These are phyloP conservation scores for Pestalotiopsis sp. DNA, from an alignment of 2,329 filamentous ascomycete genomes.

Conservation along the genomic window DNA sequence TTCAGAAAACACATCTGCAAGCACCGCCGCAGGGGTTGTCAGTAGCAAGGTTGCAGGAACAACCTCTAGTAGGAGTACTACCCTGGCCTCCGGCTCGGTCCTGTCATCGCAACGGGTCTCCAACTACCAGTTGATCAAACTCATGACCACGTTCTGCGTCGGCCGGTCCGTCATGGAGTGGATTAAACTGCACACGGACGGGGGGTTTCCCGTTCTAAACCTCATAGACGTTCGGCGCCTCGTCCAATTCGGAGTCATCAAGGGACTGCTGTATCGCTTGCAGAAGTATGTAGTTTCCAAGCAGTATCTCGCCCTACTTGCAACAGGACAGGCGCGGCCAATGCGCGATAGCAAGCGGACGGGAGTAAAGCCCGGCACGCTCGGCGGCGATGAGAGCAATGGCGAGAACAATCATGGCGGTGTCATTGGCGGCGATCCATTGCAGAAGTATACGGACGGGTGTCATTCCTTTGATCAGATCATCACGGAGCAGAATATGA, in stretches of 20 bases:
- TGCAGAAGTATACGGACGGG: slow-evolving; percentile 74
- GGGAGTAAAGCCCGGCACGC: neutral
- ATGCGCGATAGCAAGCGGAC: slow-evolving; percentile 16
- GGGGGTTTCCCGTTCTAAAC: slow-evolving; percentile 65
- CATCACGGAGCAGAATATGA: slow-evolving; percentile 73
- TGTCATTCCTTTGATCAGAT: slow-evolving; percentile 81
- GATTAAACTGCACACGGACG: slow-evolving; percentile 74
- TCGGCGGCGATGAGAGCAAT: neutral
- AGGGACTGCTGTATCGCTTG: slow-evolving; percentile 89
- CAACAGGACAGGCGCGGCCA: slow-evolving; percentile 53
- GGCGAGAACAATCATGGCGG: slow-evolving; percentile 31
- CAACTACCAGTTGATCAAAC: slow-evolving; percentile 72
- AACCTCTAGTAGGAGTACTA: neutral
- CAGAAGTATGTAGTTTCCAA: slow-evolving; percentile 85
- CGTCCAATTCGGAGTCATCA: slow-evolving; percentile 95
- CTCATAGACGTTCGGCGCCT: slow-evolving; percentile 88
- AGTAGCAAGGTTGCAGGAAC: slow-evolving; percentile 32
- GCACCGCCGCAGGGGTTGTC: neutral
- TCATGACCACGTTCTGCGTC: slow-evolving; percentile 84
- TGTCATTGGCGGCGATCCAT: slow-evolving; percentile 39
- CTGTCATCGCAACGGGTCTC: slow-evolving; percentile 39
- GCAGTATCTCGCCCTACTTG: slow-evolving; percentile 60
- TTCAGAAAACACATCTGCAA: slow-evolving; percentile 7
- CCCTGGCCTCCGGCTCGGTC: slow-evolving; percentile 20
- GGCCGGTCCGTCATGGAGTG: slow-evolving; percentile 86